Percentiles rank a stretch among this genome's conserved stretches.
Conservation (phyloP, 768 basidiomycete species). For the Russula emetica region DNA sequence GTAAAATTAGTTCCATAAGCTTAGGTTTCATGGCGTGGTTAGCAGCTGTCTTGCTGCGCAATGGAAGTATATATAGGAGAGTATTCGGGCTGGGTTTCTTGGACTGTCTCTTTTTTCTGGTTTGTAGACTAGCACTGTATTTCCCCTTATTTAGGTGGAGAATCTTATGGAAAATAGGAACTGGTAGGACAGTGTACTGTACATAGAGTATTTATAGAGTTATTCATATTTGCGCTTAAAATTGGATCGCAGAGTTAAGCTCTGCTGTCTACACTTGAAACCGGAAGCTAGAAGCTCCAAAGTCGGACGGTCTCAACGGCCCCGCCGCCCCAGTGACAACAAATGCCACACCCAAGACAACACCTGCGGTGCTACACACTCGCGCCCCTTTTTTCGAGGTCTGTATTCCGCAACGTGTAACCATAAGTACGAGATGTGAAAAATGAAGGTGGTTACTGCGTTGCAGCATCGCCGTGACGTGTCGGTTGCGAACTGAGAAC, state of each 20-base stretch:
- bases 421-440: no score
- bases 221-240: background rate
- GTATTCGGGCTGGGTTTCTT: background rate
- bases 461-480: no score
- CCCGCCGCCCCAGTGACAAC: no score
- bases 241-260: background rate
- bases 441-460: no score
- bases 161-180: background rate
- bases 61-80: background rate
- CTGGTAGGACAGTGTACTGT: background rate
- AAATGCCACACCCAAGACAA: no score
- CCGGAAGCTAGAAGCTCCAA: no score
- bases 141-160: background rate
- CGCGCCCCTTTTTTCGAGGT: no score
- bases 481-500: no score
- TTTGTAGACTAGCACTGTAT: background rate
- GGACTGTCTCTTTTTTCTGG: background rate
- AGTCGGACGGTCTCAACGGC: no score
- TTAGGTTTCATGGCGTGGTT: background rate
- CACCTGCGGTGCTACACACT: no score
- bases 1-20: background rate
- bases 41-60: background rate
- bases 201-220: background rate
- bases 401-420: no score
- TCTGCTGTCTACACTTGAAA: no score